These are phyloP conservation scores for Bacidia gigantensis DNA, from an alignment of 495 filamentous ascomycete genomes.

Conservation along the genomic window DNA sequence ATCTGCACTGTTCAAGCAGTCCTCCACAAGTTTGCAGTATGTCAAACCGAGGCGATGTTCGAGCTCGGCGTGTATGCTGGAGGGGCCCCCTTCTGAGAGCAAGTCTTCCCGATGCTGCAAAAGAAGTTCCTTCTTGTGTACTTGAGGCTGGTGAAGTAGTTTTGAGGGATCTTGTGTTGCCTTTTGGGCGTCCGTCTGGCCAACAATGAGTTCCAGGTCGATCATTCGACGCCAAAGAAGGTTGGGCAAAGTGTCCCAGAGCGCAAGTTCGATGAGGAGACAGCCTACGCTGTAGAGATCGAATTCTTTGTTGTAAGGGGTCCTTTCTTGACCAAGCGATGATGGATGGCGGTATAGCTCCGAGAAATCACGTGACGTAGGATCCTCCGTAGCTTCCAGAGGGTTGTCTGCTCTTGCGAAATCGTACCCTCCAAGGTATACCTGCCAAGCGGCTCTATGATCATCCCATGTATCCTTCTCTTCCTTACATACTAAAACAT, in stretches of 20 bases:
- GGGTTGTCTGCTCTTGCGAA: slow-evolving; percentile 7
- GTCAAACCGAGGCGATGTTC: neutral
- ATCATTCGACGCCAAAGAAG: neutral
- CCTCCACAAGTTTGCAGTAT: neutral
- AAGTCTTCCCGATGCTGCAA: neutral
- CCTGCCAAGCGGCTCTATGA: neutral
- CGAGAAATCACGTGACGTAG: neutral
- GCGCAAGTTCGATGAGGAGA: too few species aligned
- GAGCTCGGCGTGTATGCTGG: neutral
- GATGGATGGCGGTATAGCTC: slow-evolving; percentile 8
- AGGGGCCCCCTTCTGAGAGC: neutral
- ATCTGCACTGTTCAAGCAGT: too few species aligned
- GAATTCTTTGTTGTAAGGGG: neutral
- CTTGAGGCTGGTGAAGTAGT: neutral
- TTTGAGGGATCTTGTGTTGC: neutral
- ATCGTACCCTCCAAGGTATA: neutral
- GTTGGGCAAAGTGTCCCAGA: too few species aligned
- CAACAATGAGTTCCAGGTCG: neutral
- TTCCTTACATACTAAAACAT: slow-evolving; percentile 22
- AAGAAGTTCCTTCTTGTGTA: neutral
- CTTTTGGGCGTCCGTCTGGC: too few species aligned
- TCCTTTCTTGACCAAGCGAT: neutral
- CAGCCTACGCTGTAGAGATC: too few species aligned
- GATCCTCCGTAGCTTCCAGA: slow-evolving; percentile 2
- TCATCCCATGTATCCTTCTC: neutral